Percentiles rank a stretch among this genome's conserved stretches.
Evolutionary conservation across 208 protist species (phyloP).

Genomic region (Herpetomonas samuelpessoai): DNA sequence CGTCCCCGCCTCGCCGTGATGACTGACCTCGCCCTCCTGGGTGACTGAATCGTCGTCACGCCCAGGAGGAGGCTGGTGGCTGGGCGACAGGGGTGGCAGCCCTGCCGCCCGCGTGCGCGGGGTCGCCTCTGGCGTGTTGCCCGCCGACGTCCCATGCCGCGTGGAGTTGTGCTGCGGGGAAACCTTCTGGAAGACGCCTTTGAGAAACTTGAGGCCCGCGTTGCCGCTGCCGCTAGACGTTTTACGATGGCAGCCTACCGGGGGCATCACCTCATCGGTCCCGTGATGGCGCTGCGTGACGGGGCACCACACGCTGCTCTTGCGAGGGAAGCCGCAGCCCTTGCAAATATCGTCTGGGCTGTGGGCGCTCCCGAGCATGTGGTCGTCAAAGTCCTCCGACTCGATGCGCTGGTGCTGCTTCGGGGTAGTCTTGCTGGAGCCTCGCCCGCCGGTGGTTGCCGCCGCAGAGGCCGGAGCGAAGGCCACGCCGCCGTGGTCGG

Average conservation of each 20-base stretch:
- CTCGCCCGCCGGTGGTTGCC: neutral
- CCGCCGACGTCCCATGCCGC: too few relatives aligned
- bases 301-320: conserved; percentile 44
- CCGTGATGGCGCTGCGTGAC: conserved; percentile 48
- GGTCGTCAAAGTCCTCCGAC: conserved; percentile 32
- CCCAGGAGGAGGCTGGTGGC: neutral
- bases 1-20: neutral
- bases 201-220: neutral
- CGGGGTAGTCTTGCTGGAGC: conserved; percentile 3
- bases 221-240: conserved; percentile 1
- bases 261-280: conserved; percentile 25
- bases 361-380: conserved; percentile 45
- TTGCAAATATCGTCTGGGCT: conserved; percentile 29
- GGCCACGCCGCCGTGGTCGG: conserved; percentile 5
- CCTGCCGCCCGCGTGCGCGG: too few relatives aligned
- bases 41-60: neutral
- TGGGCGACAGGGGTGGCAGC: neutral
- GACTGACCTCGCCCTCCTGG: neutral
- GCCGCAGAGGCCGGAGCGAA: neutral
- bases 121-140: neutral
- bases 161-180: conserved; percentile 4
- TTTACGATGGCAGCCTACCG: neutral
- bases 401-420: conserved; percentile 1
- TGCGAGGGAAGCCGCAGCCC: conserved; percentile 30
- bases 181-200: conserved; percentile 12